Evolutionary conservation across 2,329 filamentous ascomycete genomes (phyloP), one percentile per base, ranked within the genome.

Genomic region (Colletotrichum chlorophyti): DNA sequence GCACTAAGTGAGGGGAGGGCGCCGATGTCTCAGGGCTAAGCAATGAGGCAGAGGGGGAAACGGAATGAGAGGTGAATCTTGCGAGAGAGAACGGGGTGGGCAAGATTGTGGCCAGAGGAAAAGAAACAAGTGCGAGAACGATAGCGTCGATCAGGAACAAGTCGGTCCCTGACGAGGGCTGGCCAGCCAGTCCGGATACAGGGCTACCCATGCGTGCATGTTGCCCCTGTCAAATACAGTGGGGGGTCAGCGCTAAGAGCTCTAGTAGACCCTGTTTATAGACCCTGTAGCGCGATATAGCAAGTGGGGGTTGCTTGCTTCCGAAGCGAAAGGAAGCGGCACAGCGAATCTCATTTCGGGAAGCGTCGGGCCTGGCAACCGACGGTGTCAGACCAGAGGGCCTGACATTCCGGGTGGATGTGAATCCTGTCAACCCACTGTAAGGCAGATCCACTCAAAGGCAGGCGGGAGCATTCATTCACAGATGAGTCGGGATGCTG

Each of bases 311-410:
- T 9, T 45, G 15, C 31, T 45, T 45, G 10, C 41, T 31, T 45
- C n/a, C 23, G 15, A 31, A 45, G 24, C 24, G 24, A 45, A 29
- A 45, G 10, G 23, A 45, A 45, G 26, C 15, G 41, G 41, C 41
- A 29, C 15, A 31, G 26, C 26, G 24, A 31, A 19, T 31, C 15
- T 45, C 41, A 19, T 45, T 21, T 31, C 27, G 24, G 41, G 24
- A 31, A 29, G n/a, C 4, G 8, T 45, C 15, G 41, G 15, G 23
- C 26, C 15, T 45, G 31, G 41, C 31, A 3, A 26, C 41, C 41
- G 41, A 31, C 41, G 24, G 41, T n/a, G 41, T n/a, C n/a, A 45
- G 23, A 23, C 41, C n/a, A n/a, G n/a, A n/a, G n/a, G 26, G 26
- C 41, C 17, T 15, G 11, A 9, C 26, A 45, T n/a, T 27, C 41